Conservation (phyloP, 2,329 filamentous ascomycete genomes). For the Cytospora piceae region DNA sequence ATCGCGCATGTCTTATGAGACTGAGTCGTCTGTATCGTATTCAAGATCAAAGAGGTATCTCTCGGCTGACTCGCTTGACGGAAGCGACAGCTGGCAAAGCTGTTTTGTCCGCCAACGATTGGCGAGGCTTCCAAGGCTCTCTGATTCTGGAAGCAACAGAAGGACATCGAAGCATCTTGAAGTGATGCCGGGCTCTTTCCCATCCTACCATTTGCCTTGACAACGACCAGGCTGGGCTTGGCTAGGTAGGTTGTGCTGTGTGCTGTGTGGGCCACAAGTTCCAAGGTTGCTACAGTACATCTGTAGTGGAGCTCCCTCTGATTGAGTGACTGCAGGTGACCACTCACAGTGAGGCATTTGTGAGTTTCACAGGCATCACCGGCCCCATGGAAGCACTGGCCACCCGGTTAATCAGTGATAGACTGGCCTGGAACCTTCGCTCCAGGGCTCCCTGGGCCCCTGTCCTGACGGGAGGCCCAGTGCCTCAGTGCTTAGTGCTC, state of each 20-base stretch:
- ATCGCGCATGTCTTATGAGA: not conserved
- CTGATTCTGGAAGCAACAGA: not conserved
- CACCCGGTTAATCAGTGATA: conserved; percentile 1
- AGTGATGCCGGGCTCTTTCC: not conserved
- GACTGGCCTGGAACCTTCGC: conserved; percentile 1
- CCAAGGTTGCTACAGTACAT: not conserved
- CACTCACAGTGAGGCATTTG: conserved; percentile 19
- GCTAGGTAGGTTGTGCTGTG: not conserved
- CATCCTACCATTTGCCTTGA: conserved; percentile 8
- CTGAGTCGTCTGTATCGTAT: not conserved
- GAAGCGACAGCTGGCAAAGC: not conserved
- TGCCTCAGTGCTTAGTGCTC: not conserved
- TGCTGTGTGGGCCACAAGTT: not conserved
- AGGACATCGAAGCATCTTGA: not conserved
- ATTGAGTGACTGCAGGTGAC: not conserved
- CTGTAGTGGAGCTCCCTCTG: not conserved
- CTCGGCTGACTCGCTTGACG: not conserved
- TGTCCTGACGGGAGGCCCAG: not conserved
- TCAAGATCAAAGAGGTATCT: not conserved
- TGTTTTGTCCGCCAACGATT: conserved; percentile 7
- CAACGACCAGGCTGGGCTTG: not conserved
- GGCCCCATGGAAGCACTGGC: conserved; percentile 10
- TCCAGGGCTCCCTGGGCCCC: not conserved
- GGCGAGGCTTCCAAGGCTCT: not conserved
- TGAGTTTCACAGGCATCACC: conserved; percentile 4